Evolutionary conservation across 495 filamentous ascomycete species (phyloP).

Genomic region (Hypoxylon cercidicola): DNA sequence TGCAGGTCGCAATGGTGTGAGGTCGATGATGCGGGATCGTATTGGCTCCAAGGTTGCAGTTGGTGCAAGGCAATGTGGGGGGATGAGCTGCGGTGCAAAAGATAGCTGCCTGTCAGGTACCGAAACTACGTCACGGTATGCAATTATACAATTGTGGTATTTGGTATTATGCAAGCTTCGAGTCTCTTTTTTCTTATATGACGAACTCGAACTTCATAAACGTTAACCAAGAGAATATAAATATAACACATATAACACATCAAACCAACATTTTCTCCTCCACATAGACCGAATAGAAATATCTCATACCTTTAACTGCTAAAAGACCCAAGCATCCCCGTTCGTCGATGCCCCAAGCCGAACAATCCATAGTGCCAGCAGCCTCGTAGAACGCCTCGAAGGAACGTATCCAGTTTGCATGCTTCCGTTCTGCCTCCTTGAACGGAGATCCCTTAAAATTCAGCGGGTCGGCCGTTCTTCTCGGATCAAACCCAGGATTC

Average conservation of each 20-base stretch:
- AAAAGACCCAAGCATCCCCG: constrained; percentile 11
- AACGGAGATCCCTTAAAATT: not conserved
- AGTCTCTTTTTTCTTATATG: no score
- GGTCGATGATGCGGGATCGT: constrained; percentile 31
- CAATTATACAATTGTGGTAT: no score
- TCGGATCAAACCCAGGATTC: no score
- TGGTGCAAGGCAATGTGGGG: constrained; percentile 1
- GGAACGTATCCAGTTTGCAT: not conserved
- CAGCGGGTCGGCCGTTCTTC: not conserved
- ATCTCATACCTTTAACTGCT: not conserved
- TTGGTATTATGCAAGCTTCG: no score
- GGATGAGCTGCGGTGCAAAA: not conserved
- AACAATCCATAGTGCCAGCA: not conserved
- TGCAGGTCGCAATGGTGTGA: constrained; percentile 11
- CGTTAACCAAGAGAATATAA: not conserved
- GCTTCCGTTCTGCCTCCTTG: not conserved
- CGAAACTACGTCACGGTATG: no score
- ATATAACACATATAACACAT: not conserved
- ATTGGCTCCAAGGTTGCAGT: constrained; percentile 10
- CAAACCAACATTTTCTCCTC: not conserved
- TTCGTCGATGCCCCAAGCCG: constrained; percentile 12
- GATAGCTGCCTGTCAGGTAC: constrained; percentile 19
- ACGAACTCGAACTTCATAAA: not conserved
- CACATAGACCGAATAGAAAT: constrained; percentile 5
- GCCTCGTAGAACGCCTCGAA: not conserved